Percentiles rank a stretch among this genome's conserved stretches.
Evolutionary conservation across 495 filamentous ascomycete species (phyloP).

Genomic region (Cercophora newfieldiana): DNA sequence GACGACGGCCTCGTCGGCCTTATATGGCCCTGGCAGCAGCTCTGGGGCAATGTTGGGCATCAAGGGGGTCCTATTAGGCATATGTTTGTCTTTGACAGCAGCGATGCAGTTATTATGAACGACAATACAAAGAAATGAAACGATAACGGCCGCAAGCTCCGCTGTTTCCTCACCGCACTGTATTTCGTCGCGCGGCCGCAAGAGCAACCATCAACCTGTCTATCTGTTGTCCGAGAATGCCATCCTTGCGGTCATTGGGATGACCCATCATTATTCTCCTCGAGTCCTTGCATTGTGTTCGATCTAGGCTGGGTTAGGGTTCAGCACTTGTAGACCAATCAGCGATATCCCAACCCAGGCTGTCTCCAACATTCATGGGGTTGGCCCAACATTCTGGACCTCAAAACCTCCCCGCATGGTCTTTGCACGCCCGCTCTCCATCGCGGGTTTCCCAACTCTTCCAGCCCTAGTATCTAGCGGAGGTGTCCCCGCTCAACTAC

Average conservation of each 20-base stretch:
- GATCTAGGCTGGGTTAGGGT: too few species aligned
- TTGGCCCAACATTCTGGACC: neutral
- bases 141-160: neutral
- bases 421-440: neutral
- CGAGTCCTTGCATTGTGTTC: too few species aligned
- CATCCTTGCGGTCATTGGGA: too few species aligned
- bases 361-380: neutral
- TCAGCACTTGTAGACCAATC: neutral
- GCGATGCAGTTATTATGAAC: neutral
- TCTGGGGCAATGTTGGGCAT: neutral
- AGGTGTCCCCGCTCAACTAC: neutral
- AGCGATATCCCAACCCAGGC: too few species aligned
- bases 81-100: neutral
- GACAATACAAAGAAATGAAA: neutral
- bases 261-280: too few species aligned
- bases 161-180: too few species aligned
- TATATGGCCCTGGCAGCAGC: neutral
- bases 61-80: neutral
- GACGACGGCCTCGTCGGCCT: neutral
- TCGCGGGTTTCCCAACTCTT: neutral
- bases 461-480: too few species aligned
- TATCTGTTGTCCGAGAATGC: too few species aligned
- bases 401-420: neutral
- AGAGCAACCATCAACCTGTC: too few species aligned
- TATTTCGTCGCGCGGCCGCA: too few species aligned